Base-by-base conservation (phyloP, 2,329 filamentous ascomycete genomes). In the Cadophora sp. region DNA sequence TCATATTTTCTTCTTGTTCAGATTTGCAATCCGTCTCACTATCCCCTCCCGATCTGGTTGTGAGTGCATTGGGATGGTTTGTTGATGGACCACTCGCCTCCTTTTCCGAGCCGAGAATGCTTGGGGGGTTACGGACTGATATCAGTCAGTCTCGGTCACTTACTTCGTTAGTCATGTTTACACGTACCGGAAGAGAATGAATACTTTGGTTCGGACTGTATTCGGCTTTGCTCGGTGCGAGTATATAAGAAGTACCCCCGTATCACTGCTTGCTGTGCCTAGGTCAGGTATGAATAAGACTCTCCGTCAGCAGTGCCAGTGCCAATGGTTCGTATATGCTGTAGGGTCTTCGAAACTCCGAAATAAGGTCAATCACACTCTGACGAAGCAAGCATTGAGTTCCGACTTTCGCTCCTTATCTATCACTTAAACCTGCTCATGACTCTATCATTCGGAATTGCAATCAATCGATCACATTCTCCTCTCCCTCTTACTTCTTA, bases 1-100 rank as follows among this genome's bases (percentile, higher is more conserved):
- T 58, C 36, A 58, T 58, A 41, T 58, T 58, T 58, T 36, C 55
- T 58, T 58, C 33, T 58, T 58, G 33, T 43, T 58, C 36, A 24
- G 36, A 24, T 43, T 43, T 58, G 33, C 55, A 39, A 6, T 43
- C 55, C 33, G 33, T 58, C 55, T 58, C 36, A 41, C 55, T 58
- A 36, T 43, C 36, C 41, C 4, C 33, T 20, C 55, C 55, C 22
- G n/a, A 58, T 58, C 16, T 58, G n/a, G 20, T 41, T 41, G 13
- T 24, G 36, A 41, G 36, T 58, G 33, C 33, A 58, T 58, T 58
- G 55, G n/a, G 36, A 43, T 24, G 36, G 36, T 43, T 4, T n/a
- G 20, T 24, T 58, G 55, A 58, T 27, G 36, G 22, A 22, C 24
- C 50, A 53, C 50, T n/a, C 24, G 55, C 55, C 36, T 20, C 33